These are phyloP conservation scores for Penicillium sp. DNA, from an alignment of 2,329 filamentous ascomycete species.

Conservation along the genomic window DNA sequence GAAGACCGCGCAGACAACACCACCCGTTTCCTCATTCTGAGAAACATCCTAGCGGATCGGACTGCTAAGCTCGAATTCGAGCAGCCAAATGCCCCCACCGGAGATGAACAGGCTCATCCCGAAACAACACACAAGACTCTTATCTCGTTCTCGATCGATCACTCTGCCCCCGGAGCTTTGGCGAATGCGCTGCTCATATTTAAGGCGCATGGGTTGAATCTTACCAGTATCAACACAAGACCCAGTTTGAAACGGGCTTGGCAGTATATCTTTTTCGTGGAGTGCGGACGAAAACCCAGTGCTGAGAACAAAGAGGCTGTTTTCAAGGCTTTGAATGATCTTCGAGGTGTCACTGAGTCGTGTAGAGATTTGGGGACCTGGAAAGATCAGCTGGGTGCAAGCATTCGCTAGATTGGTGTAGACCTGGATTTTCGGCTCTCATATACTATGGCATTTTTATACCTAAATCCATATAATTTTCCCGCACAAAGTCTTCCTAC, in stretches of 20 bases:
- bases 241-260: constrained; percentile 77
- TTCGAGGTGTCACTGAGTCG: constrained; percentile 42
- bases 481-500: no score
- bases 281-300: constrained; percentile 68
- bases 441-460: constrained; percentile 1
- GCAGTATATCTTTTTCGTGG: constrained; percentile 94
- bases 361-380: constrained; percentile 48
- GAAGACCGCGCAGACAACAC: constrained; percentile 53
- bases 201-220: constrained; percentile 70
- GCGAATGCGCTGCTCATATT: constrained; percentile 82
- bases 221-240: constrained; percentile 88
- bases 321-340: constrained; percentile 35
- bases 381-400: constrained; percentile 36
- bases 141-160: constrained; percentile 80
- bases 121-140: constrained; percentile 65
- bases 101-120: background rate
- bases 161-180: constrained; percentile 77
- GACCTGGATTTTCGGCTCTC: background rate
- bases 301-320: constrained; percentile 34
- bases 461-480: no score
- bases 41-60: constrained; percentile 37
- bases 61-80: constrained; percentile 25
- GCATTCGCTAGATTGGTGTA: background rate
- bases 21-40: constrained; percentile 52
- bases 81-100: constrained; percentile 13